Base-by-base conservation (phyloP, 768 basidiomycete species). In the Dioszegia aurantiaca region DNA sequence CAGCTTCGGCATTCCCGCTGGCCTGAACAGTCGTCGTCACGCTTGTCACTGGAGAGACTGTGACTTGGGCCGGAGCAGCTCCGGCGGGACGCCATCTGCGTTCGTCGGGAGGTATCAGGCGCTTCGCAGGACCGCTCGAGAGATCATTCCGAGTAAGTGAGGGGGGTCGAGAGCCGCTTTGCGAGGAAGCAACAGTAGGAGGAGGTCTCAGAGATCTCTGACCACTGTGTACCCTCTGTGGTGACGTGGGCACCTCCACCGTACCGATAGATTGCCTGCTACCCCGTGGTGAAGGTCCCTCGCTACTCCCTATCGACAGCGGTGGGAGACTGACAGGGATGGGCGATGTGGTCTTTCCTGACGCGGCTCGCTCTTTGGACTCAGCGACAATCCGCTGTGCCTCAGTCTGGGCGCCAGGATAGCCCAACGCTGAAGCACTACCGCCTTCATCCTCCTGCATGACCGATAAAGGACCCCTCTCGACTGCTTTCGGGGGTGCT, bases 1-100 rank as follows among this genome's bases (percentile, higher is more conserved):
- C 44, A 23, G 47, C 37, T 44, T 59, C 33, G 16, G 23, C 41
- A 23, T 24, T 42, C 6, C 42, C 33, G 16, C 52, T 17, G 10
- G 68, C 49, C 52, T 71, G 69, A 6, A 71, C 60, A n/a, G 66
- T 68, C 2, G 66, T 71, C 3, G 67, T 69, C 39, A 69, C 60
- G 27, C 62, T 64, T 10, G 70, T 68, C 0, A 72, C 68, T 6
- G 70, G 65, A 3, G 70, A 68, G 8, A 72, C 61, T 9, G 67
- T 64, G 12, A 72, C 70, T 54, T 69, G 67, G 43, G 70, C 68
- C 11, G 70, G 63, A 21, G 70, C 68, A 26, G 68, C 68, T 16
- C 63, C 60, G 17, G 64, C 41, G 0, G 70, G 70, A 27, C 58
- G 57, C 70, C 70, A 72, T 51, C 61, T 62, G 55, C 70, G 28